A percentile compares a stretch with the other conserved stretches of the same genome.
Conservation (phyloP, 1,284 basidiomycete genomes). For the Sanghuangporus weigelae region DNA sequence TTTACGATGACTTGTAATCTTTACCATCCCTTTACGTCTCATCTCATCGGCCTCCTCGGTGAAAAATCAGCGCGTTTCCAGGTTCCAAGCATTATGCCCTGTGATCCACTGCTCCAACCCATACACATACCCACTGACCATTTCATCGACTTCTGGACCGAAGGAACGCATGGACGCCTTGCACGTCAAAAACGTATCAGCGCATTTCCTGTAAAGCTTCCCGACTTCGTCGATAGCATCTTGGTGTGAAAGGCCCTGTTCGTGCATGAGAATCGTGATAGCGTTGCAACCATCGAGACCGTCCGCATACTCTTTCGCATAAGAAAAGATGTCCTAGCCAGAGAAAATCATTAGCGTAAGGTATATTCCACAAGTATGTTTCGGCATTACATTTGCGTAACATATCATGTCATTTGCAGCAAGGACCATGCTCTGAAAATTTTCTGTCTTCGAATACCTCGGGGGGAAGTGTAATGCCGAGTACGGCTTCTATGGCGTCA, state of each 20-base stretch:
- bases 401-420: slow-evolving; percentile 38
- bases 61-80: slow-evolving; percentile 56
- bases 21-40: slow-evolving; percentile 23
- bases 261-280: slow-evolving; percentile 59
- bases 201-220: slow-evolving; percentile 36
- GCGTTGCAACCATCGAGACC: slow-evolving; percentile 58
- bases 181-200: slow-evolving; percentile 45
- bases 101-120: slow-evolving; percentile 46
- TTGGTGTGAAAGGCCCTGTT: slow-evolving; percentile 46
- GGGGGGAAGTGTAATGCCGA: slow-evolving; percentile 38
- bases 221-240: slow-evolving; percentile 52
- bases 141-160: slow-evolving; percentile 17
- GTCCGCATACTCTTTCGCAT: slow-evolving; percentile 52
- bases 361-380: not conserved
- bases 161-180: slow-evolving; percentile 29
- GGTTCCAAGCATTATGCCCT: slow-evolving; percentile 51
- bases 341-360: not conserved
- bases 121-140: slow-evolving; percentile 44
- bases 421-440: slow-evolving; percentile 31
- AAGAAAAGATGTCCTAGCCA: slow-evolving; percentile 39
- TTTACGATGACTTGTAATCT: not conserved
- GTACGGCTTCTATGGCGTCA: slow-evolving; percentile 33
- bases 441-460: slow-evolving; percentile 30
- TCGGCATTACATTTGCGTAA: slow-evolving; percentile 35
- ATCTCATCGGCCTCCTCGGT: slow-evolving; percentile 40